Percentiles rank a stretch among this genome's conserved stretches.
Conservation (phyloP, 352 stramenopile genomes). For the Pythium volutum region DNA sequence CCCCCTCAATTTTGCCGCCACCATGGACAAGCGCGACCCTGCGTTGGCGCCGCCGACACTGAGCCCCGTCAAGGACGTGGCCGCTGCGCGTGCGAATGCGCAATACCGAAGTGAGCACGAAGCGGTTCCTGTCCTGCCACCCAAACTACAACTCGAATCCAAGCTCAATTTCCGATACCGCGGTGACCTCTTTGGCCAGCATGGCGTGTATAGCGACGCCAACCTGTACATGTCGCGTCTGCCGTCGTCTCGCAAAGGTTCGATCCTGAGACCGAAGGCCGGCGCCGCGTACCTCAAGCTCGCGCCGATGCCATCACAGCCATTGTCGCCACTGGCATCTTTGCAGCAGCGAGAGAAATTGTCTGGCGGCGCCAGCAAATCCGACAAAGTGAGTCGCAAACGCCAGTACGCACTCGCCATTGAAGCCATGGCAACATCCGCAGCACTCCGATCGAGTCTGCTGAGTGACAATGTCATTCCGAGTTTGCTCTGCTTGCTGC, state of each 20-base stretch:
- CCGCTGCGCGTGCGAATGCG: no score
- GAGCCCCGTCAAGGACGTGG: not conserved
- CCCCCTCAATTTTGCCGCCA: no score
- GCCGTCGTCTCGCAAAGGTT: conserved; percentile 41
- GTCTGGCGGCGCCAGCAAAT: conserved; percentile 10
- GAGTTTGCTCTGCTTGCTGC: conserved; percentile 53
- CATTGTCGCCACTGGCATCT: not conserved
- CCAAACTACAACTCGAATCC: conserved; percentile 23
- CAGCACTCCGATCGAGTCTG: conserved; percentile 41
- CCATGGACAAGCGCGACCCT: conserved; percentile 14
- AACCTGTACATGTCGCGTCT: conserved; percentile 73
- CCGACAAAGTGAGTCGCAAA: conserved; percentile 41
- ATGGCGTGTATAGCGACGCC: conserved; percentile 61
- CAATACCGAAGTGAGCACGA: no score
- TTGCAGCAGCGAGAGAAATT: not conserved
- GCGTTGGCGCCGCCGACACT: not conserved
- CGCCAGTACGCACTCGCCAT: conserved; percentile 62
- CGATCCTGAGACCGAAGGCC: conserved; percentile 28
- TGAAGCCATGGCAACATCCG: conserved; percentile 65
- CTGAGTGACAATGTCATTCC: conserved; percentile 61
- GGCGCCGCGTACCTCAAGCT: conserved; percentile 52
- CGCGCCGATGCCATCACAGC: conserved; percentile 31
- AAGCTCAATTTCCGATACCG: conserved; percentile 63
- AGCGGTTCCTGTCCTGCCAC: no score
- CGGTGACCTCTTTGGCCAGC: conserved; percentile 73